Conservation (phyloP, 1,139 yeast genomes). For the Meyerozyma elateridarum region DNA sequence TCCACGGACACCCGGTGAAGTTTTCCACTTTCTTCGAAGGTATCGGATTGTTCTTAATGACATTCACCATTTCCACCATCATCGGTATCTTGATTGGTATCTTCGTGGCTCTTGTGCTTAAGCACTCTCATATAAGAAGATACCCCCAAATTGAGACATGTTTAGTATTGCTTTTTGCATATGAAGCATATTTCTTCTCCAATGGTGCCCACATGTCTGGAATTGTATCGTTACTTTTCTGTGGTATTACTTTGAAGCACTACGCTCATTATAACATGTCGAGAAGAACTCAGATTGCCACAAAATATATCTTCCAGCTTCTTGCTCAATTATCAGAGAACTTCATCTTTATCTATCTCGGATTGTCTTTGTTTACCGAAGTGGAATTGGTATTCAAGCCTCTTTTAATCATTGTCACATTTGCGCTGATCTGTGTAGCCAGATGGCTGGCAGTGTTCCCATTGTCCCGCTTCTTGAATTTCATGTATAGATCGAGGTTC, state of each 20-base stretch:
- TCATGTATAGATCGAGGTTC: constrained; percentile 59
- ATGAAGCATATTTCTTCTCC: constrained; percentile 94
- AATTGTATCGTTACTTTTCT: constrained; percentile 87
- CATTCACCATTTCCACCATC: constrained; percentile 86
- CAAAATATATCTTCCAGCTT: constrained; percentile 89
- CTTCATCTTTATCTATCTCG: constrained; percentile 92
- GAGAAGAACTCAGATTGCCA: constrained; percentile 92
- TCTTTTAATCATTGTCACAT: constrained; percentile 80
- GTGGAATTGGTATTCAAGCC: constrained; percentile 95
- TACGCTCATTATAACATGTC: constrained; percentile 98
- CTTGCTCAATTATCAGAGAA: constrained; percentile 94
- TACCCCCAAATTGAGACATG: constrained; percentile 97
- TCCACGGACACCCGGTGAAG: constrained; percentile 77
- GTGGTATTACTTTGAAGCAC: constrained; percentile 95
- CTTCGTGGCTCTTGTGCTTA: constrained; percentile 80
- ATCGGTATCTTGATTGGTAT: constrained; percentile 89
- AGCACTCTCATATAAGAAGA: constrained; percentile 88
- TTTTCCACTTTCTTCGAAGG: constrained; percentile 86
- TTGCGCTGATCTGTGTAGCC: constrained; percentile 86
- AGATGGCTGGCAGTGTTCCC: constrained; percentile 99
- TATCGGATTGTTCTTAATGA: constrained; percentile 87
- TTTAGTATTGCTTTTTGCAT: constrained; percentile 82
- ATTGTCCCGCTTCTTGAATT: constrained; percentile 76
- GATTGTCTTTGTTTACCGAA: constrained; percentile 90
- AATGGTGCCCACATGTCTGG: constrained; percentile 99